Evolutionary conservation across 2,329 filamentous ascomycete genomes (phyloP), one percentile per base, ranked within the genome.

Genomic region (Cercospora sp.): DNA sequence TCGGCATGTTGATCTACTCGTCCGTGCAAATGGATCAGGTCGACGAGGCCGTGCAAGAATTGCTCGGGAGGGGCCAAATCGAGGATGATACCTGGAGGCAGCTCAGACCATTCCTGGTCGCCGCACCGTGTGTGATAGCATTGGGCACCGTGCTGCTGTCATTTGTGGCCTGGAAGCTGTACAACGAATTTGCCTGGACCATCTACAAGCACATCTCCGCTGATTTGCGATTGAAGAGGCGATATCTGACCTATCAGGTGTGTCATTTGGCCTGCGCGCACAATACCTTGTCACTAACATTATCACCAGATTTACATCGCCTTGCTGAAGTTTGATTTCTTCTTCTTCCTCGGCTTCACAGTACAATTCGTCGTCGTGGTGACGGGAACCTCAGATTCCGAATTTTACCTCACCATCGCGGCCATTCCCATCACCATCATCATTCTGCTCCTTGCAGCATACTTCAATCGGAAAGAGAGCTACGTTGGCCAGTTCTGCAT

Each of bases 131-230:
- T 74, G 87, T 99, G 67, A 91, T 98, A 72, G 93, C 88, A 0
- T 80, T 96, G 31, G 87, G 87, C 31, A 94, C 91, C 2, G 71
- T 94, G 5, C 76, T 88, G 63, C 89, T 98, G 85, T 85, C 85
- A 13, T 90, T 93, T 70, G 83, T 94, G 62, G 89, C 94, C 2
- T 98, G 93, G 91, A 97, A 97, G 82, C 86, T 99, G 33, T 98
- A 99, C 79, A 93, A 97, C 77, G 94, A 97, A 80, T 99, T 99
- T 80, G 94, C 95, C 10, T 99, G 95, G 95, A 95, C 95, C 67
- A 99, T 99, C 77, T 93, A 99, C 81, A 99, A 99, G 85, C 94
- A 96, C 80, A 99, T 99, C 78, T 96, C 94, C 77, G 95, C 95
- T 62, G 95, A 99, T 83, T 87, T 97, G 78, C 89, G 93, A 75